Evolutionary conservation across 2,329 filamentous ascomycete genomes (phyloP).

Genomic region (Metarhizium brunneum): DNA sequence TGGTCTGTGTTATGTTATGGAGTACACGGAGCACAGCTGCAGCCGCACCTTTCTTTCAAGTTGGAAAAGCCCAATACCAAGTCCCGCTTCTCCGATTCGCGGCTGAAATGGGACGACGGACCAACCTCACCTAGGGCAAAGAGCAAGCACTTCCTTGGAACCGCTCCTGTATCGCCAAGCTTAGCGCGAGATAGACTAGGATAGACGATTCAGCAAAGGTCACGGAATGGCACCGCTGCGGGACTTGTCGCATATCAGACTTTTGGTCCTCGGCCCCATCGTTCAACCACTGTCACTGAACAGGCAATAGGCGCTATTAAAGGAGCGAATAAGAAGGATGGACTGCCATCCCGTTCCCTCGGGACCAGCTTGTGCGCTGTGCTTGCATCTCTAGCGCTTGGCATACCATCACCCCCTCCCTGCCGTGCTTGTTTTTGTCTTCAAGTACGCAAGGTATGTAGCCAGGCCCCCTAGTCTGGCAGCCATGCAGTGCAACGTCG

Average conservation of each 20-base stretch:
- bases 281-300: background rate
- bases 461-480: background rate
- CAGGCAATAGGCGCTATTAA: background rate
- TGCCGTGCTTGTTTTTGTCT: background rate
- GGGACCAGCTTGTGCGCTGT: slow-evolving; percentile 8
- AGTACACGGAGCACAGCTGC: background rate
- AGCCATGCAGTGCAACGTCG: slow-evolving; percentile 10
- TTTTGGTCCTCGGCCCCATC: background rate
- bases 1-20: background rate
- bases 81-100: background rate
- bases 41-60: background rate
- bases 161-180: background rate
- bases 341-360: slow-evolving; percentile 8
- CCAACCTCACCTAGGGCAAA: background rate
- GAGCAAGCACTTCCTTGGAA: background rate
- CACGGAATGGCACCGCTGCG: slow-evolving; percentile 1
- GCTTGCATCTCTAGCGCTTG: slow-evolving; percentile 1
- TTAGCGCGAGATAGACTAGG: background rate
- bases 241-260: background rate
- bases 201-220: background rate
- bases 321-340: background rate
- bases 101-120: background rate
- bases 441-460: background rate
- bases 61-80: background rate
- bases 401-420: background rate